phyloP scores from a whole-genome alignment of 768 basidiomycete genomes.

The Russula olivacea region DNA sequence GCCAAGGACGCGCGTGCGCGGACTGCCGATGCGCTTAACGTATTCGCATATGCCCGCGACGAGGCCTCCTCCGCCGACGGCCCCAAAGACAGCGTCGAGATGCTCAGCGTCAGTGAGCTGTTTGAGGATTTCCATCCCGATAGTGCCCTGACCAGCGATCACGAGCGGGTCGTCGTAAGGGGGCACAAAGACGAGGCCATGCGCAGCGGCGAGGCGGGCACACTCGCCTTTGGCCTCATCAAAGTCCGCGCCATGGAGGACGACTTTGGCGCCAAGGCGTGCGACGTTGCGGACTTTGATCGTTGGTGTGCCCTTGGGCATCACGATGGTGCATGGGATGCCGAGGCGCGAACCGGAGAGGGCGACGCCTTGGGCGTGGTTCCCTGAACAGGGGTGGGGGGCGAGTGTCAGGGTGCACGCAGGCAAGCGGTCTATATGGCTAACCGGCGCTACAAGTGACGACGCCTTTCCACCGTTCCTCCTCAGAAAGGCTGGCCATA shows the following conservation, averaged over 20 bases:
- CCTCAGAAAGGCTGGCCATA: conserved; percentile 82
- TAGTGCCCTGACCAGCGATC: conserved; percentile 95
- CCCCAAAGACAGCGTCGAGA: conserved; percentile 80
- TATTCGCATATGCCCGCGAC: conserved; percentile 89
- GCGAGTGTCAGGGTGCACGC: conserved; percentile 11
- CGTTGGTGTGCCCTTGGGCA: conserved; percentile 90
- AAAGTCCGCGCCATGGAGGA: conserved; percentile 88
- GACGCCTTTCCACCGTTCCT: conserved; percentile 96
- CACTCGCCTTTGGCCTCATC: conserved; percentile 96
- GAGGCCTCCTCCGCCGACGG: conserved; percentile 93
- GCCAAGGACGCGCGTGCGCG: conserved; percentile 74
- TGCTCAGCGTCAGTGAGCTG: conserved; percentile 71
- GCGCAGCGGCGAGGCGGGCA: conserved; percentile 66
- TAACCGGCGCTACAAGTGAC: conserved; percentile 97
- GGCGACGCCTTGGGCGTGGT: conserved; percentile 98
- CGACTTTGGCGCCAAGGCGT: conserved; percentile 91
- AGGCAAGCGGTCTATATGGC: conserved; percentile 28
- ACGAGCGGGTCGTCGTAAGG: conserved; percentile 97
- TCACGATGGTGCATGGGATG: conserved; percentile 97
- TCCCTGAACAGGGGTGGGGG: conserved; percentile 49
- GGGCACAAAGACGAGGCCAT: conserved; percentile 86
- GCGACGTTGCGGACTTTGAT: conserved; percentile 96
- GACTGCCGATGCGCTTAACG: conserved; percentile 86
- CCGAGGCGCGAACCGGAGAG: conserved; percentile 82
- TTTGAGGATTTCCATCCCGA: conserved; percentile 91